Evolutionary conservation across 148 eudicot species (phyloP), one percentile per base, ranked within the genome.

Genomic region (Rhododendron simsii): DNA sequence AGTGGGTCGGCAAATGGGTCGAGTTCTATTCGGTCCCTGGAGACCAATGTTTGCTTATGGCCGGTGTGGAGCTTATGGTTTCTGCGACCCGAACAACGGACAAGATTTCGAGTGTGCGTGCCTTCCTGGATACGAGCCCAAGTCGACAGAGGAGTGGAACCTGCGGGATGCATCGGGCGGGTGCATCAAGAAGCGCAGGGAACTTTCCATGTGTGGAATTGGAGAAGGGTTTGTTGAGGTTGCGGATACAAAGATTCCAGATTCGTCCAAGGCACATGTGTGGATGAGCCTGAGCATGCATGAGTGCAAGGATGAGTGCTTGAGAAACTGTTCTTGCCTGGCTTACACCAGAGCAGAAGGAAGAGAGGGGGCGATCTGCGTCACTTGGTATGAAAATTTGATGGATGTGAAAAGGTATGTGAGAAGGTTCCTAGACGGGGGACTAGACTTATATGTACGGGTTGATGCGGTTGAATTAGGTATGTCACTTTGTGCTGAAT

Each of bases 161-260:
- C 28, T 61, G 48, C 85, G 92, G 82, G 91, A 91, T 65, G 94
- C 91, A 6, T 85, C 90, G 11, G 61, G 81, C 23, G 94, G 94
- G 75, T 92, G 94, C 78, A 61, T 84, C 14, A 85, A 87, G 83
- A 87, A 88, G 86, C 86, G 84, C 6, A 88, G 13, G 35, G 15
- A 83, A 74, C 80, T 57, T 51, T 81, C 86, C 4, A 84, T 85
- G 90, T 93, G 95, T 82, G 81, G 48, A 28, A 89, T 81, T 3
- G 91, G 91, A 28, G 94, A 90, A 78, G 94, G 95, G 77, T 93
- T 93, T 81, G 69, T 90, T 20, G 89, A 85, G 86, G 3, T 91
- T 53, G 55, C 82, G 0, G 71, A 76, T 2, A 90, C 89, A 15
- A 91, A 89, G 87, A 1, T 91, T 50, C 95, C 95, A 1, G 94